Conservation (phyloP, 768 basidiomycete species). For the Boletellus emodensis region DNA sequence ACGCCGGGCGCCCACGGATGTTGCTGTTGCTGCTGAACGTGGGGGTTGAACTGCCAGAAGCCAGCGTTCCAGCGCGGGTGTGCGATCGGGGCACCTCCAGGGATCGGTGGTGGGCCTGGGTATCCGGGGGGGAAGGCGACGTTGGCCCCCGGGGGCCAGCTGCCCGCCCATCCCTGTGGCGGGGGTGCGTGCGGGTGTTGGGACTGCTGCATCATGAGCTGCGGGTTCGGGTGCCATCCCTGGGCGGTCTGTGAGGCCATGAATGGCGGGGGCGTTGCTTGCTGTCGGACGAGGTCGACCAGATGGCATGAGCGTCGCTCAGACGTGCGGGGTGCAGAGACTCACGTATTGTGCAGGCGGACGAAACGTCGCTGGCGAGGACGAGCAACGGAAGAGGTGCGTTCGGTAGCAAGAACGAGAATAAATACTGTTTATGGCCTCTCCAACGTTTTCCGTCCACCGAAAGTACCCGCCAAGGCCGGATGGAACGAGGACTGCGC, state of each 20-base stretch:
- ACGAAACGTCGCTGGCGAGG: not conserved
- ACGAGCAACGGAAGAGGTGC: too few species aligned
- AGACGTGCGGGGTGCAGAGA: not conserved
- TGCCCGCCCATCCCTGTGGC: constrained; percentile 35
- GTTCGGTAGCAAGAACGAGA: not conserved
- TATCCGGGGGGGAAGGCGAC: constrained; percentile 32
- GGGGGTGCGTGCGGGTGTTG: constrained; percentile 12
- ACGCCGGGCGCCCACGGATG: constrained; percentile 31
- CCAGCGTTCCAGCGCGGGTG: constrained; percentile 49
- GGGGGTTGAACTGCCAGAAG: constrained; percentile 49
- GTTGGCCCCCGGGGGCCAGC: constrained; percentile 33
- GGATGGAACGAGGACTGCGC: not conserved
- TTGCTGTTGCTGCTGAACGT: constrained; percentile 23
- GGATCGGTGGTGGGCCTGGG: constrained; percentile 53
- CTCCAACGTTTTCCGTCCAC: constrained; percentile 2
- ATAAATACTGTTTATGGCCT: constrained; percentile 8
- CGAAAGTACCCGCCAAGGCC: constrained; percentile 20
- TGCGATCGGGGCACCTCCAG: constrained; percentile 40
- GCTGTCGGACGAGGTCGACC: too few species aligned
- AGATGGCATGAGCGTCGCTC: constrained; percentile 14
- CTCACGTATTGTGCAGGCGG: not conserved
- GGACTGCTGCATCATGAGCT: constrained; percentile 29
- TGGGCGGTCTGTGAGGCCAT: constrained; percentile 26
- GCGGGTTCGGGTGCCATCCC: constrained; percentile 33
- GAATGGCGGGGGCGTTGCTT: too few species aligned